These are phyloP conservation scores for Candida pseudoviswanathii DNA, from an alignment of 1,139 yeast species.

Conservation along the genomic window DNA sequence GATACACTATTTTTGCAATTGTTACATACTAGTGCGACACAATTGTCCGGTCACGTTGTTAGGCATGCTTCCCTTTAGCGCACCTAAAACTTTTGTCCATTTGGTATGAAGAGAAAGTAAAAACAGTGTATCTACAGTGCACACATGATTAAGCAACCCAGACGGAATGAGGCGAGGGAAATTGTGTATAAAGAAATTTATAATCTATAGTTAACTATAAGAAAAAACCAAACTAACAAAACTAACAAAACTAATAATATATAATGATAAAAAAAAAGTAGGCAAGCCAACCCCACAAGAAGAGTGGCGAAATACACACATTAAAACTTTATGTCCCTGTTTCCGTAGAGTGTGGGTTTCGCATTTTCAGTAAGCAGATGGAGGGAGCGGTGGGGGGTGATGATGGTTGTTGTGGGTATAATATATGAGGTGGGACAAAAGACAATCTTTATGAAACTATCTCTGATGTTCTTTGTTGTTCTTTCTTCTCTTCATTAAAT, in stretches of 20 bases:
- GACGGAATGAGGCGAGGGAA: neutral
- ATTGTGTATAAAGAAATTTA: neutral
- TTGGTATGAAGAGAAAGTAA: no score
- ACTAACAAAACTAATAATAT: neutral
- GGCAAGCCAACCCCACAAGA: neutral
- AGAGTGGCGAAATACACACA: no score
- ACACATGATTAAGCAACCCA: no score
- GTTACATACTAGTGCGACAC: no score
- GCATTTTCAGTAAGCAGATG: neutral
- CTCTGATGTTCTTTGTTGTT: neutral
- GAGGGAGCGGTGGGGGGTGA: neutral
- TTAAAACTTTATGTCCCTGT: no score
- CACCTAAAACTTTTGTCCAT: no score
- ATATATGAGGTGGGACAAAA: neutral
- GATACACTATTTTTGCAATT: no score
- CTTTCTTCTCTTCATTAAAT: conserved; percentile 4
- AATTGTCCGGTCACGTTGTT: no score
- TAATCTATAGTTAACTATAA: conserved; percentile 5
- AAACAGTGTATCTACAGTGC: no score
- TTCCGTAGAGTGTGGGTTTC: neutral
- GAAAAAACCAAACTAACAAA: neutral
- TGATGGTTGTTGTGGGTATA: neutral
- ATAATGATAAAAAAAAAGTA: neutral
- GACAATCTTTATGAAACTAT: neutral
- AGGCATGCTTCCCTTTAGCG: no score